phyloP scores from a whole-genome alignment of 2,329 filamentous ascomycete species.

The Claviceps cyperi region DNA sequence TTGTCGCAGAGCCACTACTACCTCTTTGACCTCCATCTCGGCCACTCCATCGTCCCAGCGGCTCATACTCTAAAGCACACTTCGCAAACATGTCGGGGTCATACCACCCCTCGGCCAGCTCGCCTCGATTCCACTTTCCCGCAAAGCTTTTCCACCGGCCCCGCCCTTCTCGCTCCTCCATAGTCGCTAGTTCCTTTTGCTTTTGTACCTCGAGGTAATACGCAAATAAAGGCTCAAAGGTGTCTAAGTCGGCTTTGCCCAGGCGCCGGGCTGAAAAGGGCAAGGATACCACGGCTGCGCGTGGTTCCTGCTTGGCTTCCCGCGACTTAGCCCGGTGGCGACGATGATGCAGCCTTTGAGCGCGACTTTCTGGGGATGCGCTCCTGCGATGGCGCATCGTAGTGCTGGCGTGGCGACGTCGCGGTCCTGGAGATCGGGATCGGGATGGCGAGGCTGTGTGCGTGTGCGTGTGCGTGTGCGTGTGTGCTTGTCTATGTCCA shows the following conservation, averaged over 20 bases:
- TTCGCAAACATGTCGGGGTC: constrained; percentile 54
- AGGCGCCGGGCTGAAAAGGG: constrained; percentile 54
- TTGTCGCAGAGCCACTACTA: not conserved
- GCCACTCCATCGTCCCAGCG: not conserved
- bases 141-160: constrained; percentile 92
- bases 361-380: constrained; percentile 7
- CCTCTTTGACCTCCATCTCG: not conserved
- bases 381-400: not conserved
- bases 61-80: constrained; percentile 16
- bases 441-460: not conserved
- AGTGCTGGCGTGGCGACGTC: not conserved
- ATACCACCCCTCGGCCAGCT: constrained; percentile 87
- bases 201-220: constrained; percentile 86
- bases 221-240: constrained; percentile 59
- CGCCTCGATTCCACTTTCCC: constrained; percentile 79
- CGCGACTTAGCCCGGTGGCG: constrained; percentile 3
- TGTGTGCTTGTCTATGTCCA: not conserved
- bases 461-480: not conserved
- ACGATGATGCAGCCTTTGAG: constrained; percentile 13
- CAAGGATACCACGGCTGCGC: constrained; percentile 22
- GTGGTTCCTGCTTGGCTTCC: not conserved
- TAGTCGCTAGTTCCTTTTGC: constrained; percentile 48
- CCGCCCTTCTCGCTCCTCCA: constrained; percentile 61
- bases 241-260: constrained; percentile 50
- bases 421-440: not conserved